A percentile compares a stretch with the other conserved stretches of the same genome.
Conservation (phyloP, 768 basidiomycete genomes). For the Mycena rebaudengoi region DNA sequence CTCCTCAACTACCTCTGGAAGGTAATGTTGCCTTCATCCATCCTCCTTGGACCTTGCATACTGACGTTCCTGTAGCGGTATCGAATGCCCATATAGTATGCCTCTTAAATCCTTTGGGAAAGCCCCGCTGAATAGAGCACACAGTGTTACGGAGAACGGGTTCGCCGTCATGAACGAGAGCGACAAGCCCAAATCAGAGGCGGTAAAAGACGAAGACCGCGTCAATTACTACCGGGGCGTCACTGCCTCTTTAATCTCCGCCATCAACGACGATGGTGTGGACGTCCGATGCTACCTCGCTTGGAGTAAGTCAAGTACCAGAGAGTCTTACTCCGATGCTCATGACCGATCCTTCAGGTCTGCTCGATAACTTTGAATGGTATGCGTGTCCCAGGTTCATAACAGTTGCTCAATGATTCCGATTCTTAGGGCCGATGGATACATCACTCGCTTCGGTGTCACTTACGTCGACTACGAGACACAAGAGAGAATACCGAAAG, state of each 20-base stretch:
- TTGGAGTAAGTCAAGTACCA: conserved; percentile 58
- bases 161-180: conserved; percentile 75
- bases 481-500: conserved; percentile 71
- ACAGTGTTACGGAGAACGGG: conserved; percentile 78
- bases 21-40: conserved; percentile 38
- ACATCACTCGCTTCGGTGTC: conserved; percentile 72
- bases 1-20: conserved; percentile 78
- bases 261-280: conserved; percentile 70
- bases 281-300: conserved; percentile 71
- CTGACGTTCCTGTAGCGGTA: conserved; percentile 18
- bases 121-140: no score
- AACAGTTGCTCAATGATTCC: background rate
- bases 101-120: no score
- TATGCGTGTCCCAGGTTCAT: conserved; percentile 20
- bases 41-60: background rate
- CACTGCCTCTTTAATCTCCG: conserved; percentile 59
- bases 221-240: conserved; percentile 73
- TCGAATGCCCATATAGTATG: conserved; percentile 62
- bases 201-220: conserved; percentile 66
- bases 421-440: conserved; percentile 65
- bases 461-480: conserved; percentile 78
- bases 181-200: conserved; percentile 59
- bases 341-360: conserved; percentile 45
- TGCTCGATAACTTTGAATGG: conserved; percentile 81
- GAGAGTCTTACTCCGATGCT: conserved; percentile 15